Evolutionary conservation across 352 stramenopile genomes (phyloP).

Genomic region (Pythium phragmitis): DNA sequence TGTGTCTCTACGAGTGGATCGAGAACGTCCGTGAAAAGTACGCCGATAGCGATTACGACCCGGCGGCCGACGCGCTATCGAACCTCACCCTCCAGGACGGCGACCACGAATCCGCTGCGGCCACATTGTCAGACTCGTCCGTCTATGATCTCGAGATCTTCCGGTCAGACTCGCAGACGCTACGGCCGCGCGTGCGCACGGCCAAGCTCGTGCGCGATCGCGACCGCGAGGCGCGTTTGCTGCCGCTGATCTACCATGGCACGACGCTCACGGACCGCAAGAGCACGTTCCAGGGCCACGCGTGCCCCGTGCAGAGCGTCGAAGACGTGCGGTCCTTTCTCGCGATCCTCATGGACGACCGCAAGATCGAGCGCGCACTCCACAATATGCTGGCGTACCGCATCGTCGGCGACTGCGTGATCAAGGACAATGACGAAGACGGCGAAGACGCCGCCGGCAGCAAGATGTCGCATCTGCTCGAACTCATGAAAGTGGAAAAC

Average conservation of each 20-base stretch:
- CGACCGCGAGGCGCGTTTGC: slow-evolving; percentile 48
- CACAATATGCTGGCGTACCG: slow-evolving; percentile 90
- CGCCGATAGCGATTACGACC: slow-evolving; percentile 40
- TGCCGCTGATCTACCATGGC: slow-evolving; percentile 70
- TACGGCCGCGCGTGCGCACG: slow-evolving; percentile 62
- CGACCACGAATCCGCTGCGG: slow-evolving; percentile 18
- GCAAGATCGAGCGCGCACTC: slow-evolving; percentile 79
- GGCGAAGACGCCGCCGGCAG: slow-evolving; percentile 79
- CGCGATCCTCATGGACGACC: slow-evolving; percentile 71
- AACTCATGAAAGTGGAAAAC: slow-evolving; percentile 78
- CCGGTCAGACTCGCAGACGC: slow-evolving; percentile 51
- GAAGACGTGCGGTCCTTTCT: slow-evolving; percentile 82
- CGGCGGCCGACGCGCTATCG: slow-evolving; percentile 5
- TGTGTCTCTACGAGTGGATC: slow-evolving; percentile 88
- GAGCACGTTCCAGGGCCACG: slow-evolving; percentile 80
- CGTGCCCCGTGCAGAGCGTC: slow-evolving; percentile 57
- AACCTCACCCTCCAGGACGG: slow-evolving; percentile 4
- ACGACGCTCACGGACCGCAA: slow-evolving; percentile 74
- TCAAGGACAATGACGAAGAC: slow-evolving; percentile 89
- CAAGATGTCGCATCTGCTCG: slow-evolving; percentile 80
- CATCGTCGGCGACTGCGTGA: slow-evolving; percentile 60
- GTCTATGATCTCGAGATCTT: slow-evolving; percentile 34
- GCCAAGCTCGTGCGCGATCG: slow-evolving; percentile 56
- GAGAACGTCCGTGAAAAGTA: slow-evolving; percentile 79
- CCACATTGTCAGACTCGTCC: slow-evolving; percentile 9